Evolutionary conservation across 495 filamentous ascomycete genomes (phyloP), one percentile per base, ranked within the genome.

Genomic region (Penicillium salamii): DNA sequence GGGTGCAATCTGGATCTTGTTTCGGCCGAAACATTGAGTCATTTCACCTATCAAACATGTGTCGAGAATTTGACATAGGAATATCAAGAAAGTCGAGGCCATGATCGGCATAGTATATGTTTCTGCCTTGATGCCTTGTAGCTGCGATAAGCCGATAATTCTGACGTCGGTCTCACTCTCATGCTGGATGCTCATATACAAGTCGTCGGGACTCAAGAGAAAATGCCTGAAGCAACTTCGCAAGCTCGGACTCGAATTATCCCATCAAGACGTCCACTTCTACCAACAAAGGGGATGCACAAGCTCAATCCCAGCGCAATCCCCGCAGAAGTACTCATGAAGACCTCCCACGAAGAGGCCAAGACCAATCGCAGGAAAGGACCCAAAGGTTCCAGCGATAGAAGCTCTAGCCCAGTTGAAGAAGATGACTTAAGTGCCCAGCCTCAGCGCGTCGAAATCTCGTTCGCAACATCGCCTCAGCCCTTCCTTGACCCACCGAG

Each of bases 401-500:
- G 14, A 36, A 23, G 9, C 9, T 5, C 5, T 3, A 23, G 39
- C 14, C 13, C 34, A 29, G 24, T 3, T 13, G 12, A 21, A 6
- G 37, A 50, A 24, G 19, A 50, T n/a, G 33, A 53, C 5, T 5
- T 5, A 11, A 20, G 24, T 1, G 19, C 28, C 15, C 15, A 37
- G 14, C 15, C 39, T 5, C 20, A 34, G 0, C 55, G 50, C 19
- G 50, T 53, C 2, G 50, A 62, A 33, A 23, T 53, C 19, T 39
- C 55, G 0, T 62, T 65, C 29, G 38, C 58, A 9, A 34, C 28
- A 7, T 13, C 50, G 20, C 45, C 55, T 7, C 61, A 62, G 32
- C 61, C 58, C 17, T 65, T 65, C 39, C 58, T 65, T 13, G 61
- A 65, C 17, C 61, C 58, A 7, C 48, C 48, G 0, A 33, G 31